These are phyloP conservation scores for Beauveria sp. DNA, from an alignment of 2,329 filamentous ascomycete species.

Conservation along the genomic window DNA sequence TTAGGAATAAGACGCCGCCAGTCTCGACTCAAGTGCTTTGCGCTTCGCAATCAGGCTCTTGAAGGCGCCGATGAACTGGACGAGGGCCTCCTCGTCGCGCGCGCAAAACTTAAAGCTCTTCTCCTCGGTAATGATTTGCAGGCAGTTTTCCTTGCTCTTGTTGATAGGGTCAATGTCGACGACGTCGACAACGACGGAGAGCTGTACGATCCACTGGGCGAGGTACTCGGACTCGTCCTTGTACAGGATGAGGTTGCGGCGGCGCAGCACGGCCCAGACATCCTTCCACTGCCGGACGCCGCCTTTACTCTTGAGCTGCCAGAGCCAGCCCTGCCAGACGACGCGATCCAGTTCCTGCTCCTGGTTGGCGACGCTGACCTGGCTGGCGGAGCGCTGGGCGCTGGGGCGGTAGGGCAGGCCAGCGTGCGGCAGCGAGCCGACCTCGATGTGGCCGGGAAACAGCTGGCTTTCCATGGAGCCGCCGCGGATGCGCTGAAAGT, in stretches of 20 bases:
- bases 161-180: conserved; percentile 88
- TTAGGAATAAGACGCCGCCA: conserved; percentile 21
- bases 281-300: conserved; percentile 92
- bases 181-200: conserved; percentile 75
- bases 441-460: conserved; percentile 18
- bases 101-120: conserved; percentile 74
- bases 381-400: conserved; percentile 50
- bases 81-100: conserved; percentile 70
- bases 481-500: conserved; percentile 40
- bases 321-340: conserved; percentile 89
- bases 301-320: conserved; percentile 72
- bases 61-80: conserved; percentile 80
- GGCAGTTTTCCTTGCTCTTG: conserved; percentile 74
- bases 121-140: conserved; percentile 92
- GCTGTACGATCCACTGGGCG: conserved; percentile 71
- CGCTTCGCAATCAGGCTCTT: conserved; percentile 76
- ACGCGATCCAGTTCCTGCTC: conserved; percentile 74
- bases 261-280: conserved; percentile 84
- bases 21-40: conserved; percentile 51
- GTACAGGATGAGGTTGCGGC: conserved; percentile 80
- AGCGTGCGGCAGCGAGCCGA: conserved; percentile 9
- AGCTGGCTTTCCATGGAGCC: conserved; percentile 45
- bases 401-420: conserved; percentile 7
- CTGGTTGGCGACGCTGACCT: conserved; percentile 49
- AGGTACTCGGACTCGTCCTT: conserved; percentile 90